Evolutionary conservation across 192 early-diverging fungal species (phyloP).

Genomic region (Phycomyces nitens): DNA sequence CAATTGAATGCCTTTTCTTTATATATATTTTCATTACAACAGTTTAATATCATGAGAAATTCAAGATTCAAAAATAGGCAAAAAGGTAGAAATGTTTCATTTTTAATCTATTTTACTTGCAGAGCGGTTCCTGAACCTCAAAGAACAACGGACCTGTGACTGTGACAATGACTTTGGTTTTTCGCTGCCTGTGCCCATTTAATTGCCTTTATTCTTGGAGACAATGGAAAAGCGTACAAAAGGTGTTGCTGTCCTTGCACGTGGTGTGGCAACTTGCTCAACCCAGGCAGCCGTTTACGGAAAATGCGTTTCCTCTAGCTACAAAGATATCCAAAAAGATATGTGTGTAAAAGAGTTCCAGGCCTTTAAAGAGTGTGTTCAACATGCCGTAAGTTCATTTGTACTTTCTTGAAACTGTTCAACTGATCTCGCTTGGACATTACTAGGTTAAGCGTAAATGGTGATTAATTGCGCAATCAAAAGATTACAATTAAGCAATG

Average conservation of each 20-base stretch:
- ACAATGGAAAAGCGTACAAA: slow-evolving; percentile 23
- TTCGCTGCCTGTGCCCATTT: slow-evolving; percentile 2
- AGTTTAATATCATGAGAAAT: no score
- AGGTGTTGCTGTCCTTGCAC: slow-evolving; percentile 24
- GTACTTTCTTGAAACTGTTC: not conserved
- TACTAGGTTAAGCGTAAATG: slow-evolving; percentile 14
- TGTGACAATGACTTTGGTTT: not conserved
- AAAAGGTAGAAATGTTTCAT: no score
- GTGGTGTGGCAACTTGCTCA: slow-evolving; percentile 31
- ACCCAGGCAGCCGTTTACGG: slow-evolving; percentile 50
- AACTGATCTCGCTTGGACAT: not conserved
- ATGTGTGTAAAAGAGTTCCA: slow-evolving; percentile 56
- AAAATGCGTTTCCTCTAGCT: slow-evolving; percentile 44
- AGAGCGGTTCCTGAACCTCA: no score
- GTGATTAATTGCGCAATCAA: not conserved
- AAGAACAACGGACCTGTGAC: not conserved
- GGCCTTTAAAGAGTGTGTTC: slow-evolving; percentile 54
- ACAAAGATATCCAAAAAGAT: slow-evolving; percentile 53
- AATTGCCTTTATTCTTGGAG: not conserved
- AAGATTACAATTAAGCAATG: no score
- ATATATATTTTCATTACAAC: no score
- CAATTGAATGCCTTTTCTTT: no score
- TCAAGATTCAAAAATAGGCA: no score
- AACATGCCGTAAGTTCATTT: slow-evolving; percentile 42
- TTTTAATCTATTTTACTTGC: no score